Base-by-base conservation (phyloP, 2,329 filamentous ascomycete genomes). In the Venturia asperata region DNA sequence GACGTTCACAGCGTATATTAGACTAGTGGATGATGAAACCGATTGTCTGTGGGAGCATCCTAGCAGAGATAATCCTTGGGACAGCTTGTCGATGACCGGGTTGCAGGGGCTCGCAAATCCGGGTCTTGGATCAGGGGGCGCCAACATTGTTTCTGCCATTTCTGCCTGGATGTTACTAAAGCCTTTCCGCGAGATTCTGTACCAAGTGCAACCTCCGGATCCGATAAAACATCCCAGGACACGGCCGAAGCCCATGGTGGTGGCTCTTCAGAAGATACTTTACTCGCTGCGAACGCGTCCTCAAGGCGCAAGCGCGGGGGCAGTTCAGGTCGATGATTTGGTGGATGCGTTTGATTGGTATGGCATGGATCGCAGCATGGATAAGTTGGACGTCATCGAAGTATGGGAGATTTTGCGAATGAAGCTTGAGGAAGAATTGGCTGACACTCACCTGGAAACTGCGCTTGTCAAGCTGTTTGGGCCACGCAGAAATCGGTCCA, bases 1-100 rank as follows among this genome's bases (percentile, higher is more conserved):
- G 55, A 80, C 83, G 0, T 85, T 87, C 67, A 83, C 83, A 66
- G 83, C 81, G 0, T 87, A 87, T 70, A 82, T 87, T 66, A 82
- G 84, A 21, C 78, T 85, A 52, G 75, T 87, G 62, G 73, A 87
- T 30, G 85, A 87, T 68, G 79, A 84, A 2, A 87, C 85, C 0
- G 77, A 80, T 43, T 83, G 83, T 58, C 74, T 87, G 41, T 87
- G 84, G 83, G 85, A 84, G 75, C 83, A 86, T 70, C 74, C 77
- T 41, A 83, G 79, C 64, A 76, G 81, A 45, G 77, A 81, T 0
- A 82, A 84, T 67, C 78, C 79, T 5, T 85, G 82, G 83, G 81
- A 85, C 69, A 83, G 82, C 69, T 76, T 84, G 69, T 75, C 78
- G 5, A 79, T 85, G 72, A 85, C 84, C 39, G 84, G 84, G 5